Evolutionary conservation across 352 stramenopile species (phyloP).

Genomic region (Discostella stelligera): DNA sequence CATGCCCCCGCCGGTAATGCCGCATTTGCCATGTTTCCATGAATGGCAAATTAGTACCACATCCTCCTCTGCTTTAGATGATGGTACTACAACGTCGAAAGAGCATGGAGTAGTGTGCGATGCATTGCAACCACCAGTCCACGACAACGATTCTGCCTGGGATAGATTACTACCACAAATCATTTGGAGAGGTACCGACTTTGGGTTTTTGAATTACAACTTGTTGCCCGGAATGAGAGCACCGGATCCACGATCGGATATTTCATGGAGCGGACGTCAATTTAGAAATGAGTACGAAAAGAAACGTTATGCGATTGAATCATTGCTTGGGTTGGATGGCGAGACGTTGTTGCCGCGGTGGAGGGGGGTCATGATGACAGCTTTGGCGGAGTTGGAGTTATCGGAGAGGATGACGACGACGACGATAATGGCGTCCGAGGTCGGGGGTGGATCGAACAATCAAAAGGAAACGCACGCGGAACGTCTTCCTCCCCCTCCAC

Average conservation of each 20-base stretch:
- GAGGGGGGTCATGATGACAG: slow-evolving; percentile 24
- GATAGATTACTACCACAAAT: slow-evolving; percentile 33
- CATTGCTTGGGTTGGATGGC: slow-evolving; percentile 4
- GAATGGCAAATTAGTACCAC: too few species aligned
- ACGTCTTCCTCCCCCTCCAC: too few species aligned
- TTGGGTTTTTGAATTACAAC: slow-evolving; percentile 19
- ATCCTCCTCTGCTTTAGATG: too few species aligned
- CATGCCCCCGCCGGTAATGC: slow-evolving; percentile 26
- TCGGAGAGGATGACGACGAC: not conserved
- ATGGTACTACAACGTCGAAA: too few species aligned
- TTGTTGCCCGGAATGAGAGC: slow-evolving; percentile 11
- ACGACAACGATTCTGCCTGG: too few species aligned
- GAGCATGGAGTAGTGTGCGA: too few species aligned
- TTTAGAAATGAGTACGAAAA: slow-evolving; percentile 1
- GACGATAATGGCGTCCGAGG: not conserved
- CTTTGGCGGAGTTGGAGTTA: slow-evolving; percentile 19
- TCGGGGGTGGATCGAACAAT: not conserved
- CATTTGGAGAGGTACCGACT: slow-evolving; percentile 44
- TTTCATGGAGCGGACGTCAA: slow-evolving; percentile 6
- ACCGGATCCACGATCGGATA: slow-evolving; percentile 16
- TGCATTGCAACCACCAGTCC: too few species aligned
- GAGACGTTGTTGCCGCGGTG: slow-evolving; percentile 30
- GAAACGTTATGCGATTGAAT: not conserved
- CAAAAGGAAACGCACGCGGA: not conserved
- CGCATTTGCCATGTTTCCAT: slow-evolving; percentile 25